A percentile compares a stretch with the other conserved stretches of the same genome.
These are phyloP conservation scores for Malus sieversii DNA, from an alignment of 306 rosid genomes.

Conservation along the genomic window DNA sequence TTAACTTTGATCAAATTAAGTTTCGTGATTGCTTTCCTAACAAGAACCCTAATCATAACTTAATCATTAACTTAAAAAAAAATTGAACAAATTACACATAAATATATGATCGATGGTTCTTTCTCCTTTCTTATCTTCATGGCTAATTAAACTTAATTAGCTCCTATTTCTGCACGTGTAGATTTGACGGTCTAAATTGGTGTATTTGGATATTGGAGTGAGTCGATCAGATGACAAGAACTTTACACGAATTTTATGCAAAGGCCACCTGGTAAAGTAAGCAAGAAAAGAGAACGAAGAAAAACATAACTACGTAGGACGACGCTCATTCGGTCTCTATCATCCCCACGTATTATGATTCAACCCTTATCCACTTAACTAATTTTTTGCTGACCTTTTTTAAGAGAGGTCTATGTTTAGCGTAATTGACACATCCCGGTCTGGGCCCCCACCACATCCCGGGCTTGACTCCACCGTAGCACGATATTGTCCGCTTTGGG, in stretches of 20 bases:
- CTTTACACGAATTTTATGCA: not conserved
- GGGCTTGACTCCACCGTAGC: too few species aligned
- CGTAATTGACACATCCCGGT: too few species aligned
- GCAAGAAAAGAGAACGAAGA: not conserved
- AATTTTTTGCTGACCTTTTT: not conserved
- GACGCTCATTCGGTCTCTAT: not conserved
- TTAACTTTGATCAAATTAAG: not conserved
- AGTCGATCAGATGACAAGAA: not conserved
- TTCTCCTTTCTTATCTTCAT: not conserved
- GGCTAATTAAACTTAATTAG: not conserved
- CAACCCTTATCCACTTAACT: not conserved
- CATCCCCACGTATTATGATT: conserved; percentile 1
- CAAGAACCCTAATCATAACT: not conserved
- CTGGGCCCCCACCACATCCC: too few species aligned
- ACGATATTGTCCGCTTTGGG: too few species aligned
- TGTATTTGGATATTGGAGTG: not conserved
- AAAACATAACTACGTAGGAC: not conserved
- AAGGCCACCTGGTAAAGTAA: not conserved
- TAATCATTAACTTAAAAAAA: not conserved
- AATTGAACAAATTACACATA: not conserved
- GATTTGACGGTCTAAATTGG: not conserved
- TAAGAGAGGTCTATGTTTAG: not conserved
- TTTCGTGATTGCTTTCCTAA: not conserved
- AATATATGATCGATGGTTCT: too few species aligned
- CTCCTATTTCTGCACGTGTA: not conserved